A percentile compares a stretch with the other conserved stretches of the same genome.
Conservation (phyloP, 306 rosid species). For the Morella rubra region DNA sequence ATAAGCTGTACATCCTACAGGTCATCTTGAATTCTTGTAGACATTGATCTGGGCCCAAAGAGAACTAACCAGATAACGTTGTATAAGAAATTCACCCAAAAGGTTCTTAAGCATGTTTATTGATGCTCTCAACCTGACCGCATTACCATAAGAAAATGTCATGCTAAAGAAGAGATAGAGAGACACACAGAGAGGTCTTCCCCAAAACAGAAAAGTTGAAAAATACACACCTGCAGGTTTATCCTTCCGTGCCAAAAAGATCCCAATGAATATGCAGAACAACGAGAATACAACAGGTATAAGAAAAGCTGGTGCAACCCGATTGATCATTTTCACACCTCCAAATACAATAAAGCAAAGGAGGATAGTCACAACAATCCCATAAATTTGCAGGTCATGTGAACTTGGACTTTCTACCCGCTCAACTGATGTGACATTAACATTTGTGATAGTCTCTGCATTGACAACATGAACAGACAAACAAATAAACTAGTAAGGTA, state of each 20-base stretch:
- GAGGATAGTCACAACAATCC: constrained; percentile 87
- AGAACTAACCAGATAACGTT: neutral
- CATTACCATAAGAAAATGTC: neutral
- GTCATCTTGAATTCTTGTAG: neutral
- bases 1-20: too few species aligned
- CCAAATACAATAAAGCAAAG: constrained; percentile 98
- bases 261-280: constrained; percentile 77
- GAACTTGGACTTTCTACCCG: constrained; percentile 72
- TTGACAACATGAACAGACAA: constrained; percentile 27
- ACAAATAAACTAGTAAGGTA: constrained; percentile 16
- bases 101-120: neutral
- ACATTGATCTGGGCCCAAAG: neutral
- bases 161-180: neutral
- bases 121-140: neutral
- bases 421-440: constrained; percentile 64
- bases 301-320: constrained; percentile 99
- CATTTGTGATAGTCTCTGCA: constrained; percentile 72
- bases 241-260: constrained; percentile 65
- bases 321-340: constrained; percentile 95
- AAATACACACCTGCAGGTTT: constrained; percentile 65
- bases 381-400: constrained; percentile 96
- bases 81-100: neutral
- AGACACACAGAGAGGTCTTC: neutral
- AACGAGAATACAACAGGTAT: constrained; percentile 86
- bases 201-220: constrained; percentile 12